A percentile compares a stretch with the other conserved stretches of the same genome.
These are phyloP conservation scores for Cordyceps javanica DNA, from an alignment of 2,329 filamentous ascomycete genomes.

Conservation along the genomic window DNA sequence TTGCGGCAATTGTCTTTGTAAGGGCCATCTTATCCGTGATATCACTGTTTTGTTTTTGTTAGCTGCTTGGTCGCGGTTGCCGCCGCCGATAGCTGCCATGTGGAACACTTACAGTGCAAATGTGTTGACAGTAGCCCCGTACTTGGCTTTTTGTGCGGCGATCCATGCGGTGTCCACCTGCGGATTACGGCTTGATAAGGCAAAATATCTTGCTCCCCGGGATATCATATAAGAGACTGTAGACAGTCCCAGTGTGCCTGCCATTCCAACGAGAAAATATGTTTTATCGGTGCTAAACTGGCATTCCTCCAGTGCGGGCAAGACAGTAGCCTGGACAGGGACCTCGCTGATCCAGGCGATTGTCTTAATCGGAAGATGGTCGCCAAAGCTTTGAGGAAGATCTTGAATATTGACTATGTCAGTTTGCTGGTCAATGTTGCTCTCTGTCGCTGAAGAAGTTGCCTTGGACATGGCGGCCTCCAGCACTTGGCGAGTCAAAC, in stretches of 20 bases:
- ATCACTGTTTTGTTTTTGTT: slow-evolving; percentile 5
- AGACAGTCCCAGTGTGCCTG: slow-evolving; percentile 28
- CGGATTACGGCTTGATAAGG: slow-evolving; percentile 31
- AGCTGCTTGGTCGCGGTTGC: not conserved
- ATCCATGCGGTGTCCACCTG: slow-evolving; percentile 18
- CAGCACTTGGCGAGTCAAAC: not conserved
- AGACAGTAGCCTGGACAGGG: not conserved
- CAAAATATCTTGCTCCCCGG: slow-evolving; percentile 28
- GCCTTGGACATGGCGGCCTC: not conserved
- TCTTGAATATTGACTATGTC: not conserved
- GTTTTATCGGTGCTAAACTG: slow-evolving; percentile 14
- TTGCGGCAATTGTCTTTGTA: slow-evolving; percentile 12
- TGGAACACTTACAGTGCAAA: slow-evolving; percentile 1
- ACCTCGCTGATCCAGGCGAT: not conserved
- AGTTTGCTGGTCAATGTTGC: not conserved
- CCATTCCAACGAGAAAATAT: slow-evolving; percentile 27
- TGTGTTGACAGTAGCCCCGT: not conserved
- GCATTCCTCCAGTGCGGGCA: slow-evolving; percentile 4
- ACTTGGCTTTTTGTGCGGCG: not conserved
- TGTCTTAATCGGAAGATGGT: not conserved
- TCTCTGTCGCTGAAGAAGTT: not conserved
- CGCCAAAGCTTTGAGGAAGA: not conserved
- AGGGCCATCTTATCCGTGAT: slow-evolving; percentile 17
- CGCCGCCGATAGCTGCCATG: too few relatives aligned
- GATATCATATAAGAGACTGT: slow-evolving; percentile 30